These are phyloP conservation scores for Adansonia digitata DNA, from an alignment of 345 rosid genomes.

Conservation along the genomic window DNA sequence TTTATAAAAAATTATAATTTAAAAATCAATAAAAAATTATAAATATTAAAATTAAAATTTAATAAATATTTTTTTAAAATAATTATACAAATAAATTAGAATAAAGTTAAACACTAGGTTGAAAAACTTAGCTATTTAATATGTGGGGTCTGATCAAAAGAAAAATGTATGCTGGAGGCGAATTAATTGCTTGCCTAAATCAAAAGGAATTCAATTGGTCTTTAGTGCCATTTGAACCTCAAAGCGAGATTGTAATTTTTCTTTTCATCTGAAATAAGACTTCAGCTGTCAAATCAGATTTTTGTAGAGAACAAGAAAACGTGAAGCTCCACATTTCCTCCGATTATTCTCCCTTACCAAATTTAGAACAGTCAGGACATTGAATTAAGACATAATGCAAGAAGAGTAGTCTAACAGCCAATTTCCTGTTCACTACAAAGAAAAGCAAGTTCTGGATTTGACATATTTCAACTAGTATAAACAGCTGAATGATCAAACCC, in stretches of 20 bases:
- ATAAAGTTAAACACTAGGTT: too few relatives aligned
- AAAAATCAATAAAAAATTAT: too few relatives aligned
- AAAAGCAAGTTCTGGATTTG: background rate
- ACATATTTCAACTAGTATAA: background rate
- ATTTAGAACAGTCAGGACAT: background rate
- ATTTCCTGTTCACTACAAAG: background rate
- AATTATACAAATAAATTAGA: too few relatives aligned
- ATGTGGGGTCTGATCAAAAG: background rate
- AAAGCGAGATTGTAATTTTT: background rate
- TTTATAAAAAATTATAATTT: too few relatives aligned
- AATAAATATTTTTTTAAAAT: too few relatives aligned
- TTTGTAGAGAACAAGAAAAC: background rate
- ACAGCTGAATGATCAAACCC: background rate
- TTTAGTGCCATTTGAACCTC: background rate
- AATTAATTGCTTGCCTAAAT: background rate
- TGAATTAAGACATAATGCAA: background rate
- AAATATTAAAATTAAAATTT: too few relatives aligned
- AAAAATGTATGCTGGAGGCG: background rate
- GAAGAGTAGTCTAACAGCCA: background rate
- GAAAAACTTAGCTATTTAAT: background rate
- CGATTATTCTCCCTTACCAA: background rate
- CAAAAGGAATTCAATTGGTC: background rate
- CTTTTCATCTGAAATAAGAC: background rate
- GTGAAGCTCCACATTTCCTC: background rate
- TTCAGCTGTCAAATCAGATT: background rate